These are phyloP conservation scores for Leishmania gerbilli DNA, from an alignment of 208 protist genomes.

Conservation along the genomic window DNA sequence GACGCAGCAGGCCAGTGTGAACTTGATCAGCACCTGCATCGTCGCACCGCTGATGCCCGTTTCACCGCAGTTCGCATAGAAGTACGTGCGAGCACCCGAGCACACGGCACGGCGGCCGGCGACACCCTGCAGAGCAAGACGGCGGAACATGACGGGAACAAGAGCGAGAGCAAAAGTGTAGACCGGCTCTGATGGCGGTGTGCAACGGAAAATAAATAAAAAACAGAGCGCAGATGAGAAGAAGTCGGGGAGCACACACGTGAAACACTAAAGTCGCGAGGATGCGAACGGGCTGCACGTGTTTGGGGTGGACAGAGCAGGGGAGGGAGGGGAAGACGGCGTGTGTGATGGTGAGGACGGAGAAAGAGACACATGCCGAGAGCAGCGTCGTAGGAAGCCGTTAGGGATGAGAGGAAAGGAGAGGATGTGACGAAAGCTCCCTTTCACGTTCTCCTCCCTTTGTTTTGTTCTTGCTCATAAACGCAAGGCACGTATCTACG, in stretches of 20 bases:
- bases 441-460: neutral
- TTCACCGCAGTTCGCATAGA: conserved; percentile 73
- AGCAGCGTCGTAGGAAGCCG: neutral
- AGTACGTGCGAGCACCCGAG: conserved; percentile 52
- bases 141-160: conserved; percentile 56
- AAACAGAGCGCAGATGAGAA: neutral
- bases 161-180: neutral
- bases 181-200: neutral
- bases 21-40: conserved; percentile 41
- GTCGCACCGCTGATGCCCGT: conserved; percentile 73
- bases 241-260: neutral
- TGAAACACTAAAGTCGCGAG: neutral
- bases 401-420: neutral
- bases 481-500: neutral
- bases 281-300: neutral
- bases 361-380: neutral
- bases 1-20: conserved; percentile 39
- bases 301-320: neutral
- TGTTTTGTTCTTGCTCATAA: no score
- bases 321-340: neutral
- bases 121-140: conserved; percentile 27
- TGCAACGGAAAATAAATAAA: neutral
- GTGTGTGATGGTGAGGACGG: neutral
- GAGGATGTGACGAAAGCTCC: neutral
- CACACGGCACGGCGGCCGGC: conserved; percentile 15